Evolutionary conservation across 1,139 yeast genomes (phyloP).

Genomic region (Lodderomyces margitis): DNA sequence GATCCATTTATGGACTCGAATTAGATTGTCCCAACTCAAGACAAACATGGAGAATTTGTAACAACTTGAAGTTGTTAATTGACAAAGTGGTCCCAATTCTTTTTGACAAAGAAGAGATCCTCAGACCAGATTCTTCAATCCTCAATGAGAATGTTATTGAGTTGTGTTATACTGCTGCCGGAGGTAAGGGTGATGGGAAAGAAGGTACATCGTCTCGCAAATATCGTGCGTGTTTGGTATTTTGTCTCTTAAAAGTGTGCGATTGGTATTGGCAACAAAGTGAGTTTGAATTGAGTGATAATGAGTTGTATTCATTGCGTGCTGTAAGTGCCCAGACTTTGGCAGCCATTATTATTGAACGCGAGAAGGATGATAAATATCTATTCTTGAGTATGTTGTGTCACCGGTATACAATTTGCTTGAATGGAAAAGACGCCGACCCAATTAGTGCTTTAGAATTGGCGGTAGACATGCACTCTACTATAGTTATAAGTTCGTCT

Average conservation of each 20-base stretch:
- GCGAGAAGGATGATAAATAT: conserved; percentile 55
- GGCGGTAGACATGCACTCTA: conserved; percentile 84
- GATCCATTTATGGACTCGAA: conserved; percentile 12
- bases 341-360: conserved; percentile 69
- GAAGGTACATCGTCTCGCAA: conserved; percentile 55
- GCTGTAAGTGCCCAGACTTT: conserved; percentile 69
- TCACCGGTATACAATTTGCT: conserved; percentile 66
- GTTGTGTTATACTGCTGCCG: conserved; percentile 73
- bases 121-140: conserved; percentile 60
- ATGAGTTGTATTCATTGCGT: conserved; percentile 58
- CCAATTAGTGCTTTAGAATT: conserved; percentile 76
- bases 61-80: conserved; percentile 68
- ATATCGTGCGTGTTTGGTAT: conserved; percentile 67
- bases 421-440: conserved; percentile 58
- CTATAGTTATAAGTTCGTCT: conserved; percentile 69
- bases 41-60: conserved; percentile 69
- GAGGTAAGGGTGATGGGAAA: conserved; percentile 68
- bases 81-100: conserved; percentile 70
- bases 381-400: conserved; percentile 76
- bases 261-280: conserved; percentile 73
- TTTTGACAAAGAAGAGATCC: conserved; percentile 49
- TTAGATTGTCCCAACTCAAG: conserved; percentile 55
- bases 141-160: conserved; percentile 57
- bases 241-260: conserved; percentile 70
- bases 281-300: conserved; percentile 62